These are phyloP conservation scores for Miamiensis avidus DNA, from an alignment of 169 alveolate genomes.

Conservation along the genomic window DNA sequence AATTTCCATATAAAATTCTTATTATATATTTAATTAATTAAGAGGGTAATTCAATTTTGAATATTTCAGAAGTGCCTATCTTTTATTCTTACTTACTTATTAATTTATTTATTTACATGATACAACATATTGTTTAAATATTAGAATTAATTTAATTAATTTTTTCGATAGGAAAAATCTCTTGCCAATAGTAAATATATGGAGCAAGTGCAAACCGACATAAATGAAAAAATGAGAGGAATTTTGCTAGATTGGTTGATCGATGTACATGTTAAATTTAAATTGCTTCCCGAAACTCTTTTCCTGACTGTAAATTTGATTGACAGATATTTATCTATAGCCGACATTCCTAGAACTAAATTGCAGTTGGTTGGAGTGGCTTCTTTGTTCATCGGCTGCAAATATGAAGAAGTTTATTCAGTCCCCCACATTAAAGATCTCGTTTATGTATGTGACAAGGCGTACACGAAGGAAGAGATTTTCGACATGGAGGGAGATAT, in stretches of 20 bases:
- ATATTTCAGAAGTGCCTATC: no score
- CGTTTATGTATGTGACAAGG: constrained; percentile 83
- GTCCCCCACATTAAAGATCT: constrained; percentile 81
- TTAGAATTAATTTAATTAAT: background rate
- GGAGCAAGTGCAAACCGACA: constrained; percentile 47
- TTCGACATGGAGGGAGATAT: constrained; percentile 71
- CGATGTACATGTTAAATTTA: constrained; percentile 76
- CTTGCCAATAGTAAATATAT: background rate
- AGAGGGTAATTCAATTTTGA: no score
- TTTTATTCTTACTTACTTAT: no score
- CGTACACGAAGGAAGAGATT: constrained; percentile 75
- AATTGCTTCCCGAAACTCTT: constrained; percentile 76
- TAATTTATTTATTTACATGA: no score
- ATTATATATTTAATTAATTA: no score
- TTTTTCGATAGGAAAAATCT: constrained; percentile 3
- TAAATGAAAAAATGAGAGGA: constrained; percentile 81
- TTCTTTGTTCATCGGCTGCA: constrained; percentile 80
- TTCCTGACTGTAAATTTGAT: constrained; percentile 73
- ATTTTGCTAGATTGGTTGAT: constrained; percentile 85
- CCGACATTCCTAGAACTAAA: constrained; percentile 46
- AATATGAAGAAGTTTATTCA: constrained; percentile 87
- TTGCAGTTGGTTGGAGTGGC: constrained; percentile 82
- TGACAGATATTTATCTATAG: constrained; percentile 69
- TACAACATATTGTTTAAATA: no score
- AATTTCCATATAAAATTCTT: no score